phyloP scores from a whole-genome alignment of 176 grass and related monocot genomes.

The Echinochloa phyllopogon region DNA sequence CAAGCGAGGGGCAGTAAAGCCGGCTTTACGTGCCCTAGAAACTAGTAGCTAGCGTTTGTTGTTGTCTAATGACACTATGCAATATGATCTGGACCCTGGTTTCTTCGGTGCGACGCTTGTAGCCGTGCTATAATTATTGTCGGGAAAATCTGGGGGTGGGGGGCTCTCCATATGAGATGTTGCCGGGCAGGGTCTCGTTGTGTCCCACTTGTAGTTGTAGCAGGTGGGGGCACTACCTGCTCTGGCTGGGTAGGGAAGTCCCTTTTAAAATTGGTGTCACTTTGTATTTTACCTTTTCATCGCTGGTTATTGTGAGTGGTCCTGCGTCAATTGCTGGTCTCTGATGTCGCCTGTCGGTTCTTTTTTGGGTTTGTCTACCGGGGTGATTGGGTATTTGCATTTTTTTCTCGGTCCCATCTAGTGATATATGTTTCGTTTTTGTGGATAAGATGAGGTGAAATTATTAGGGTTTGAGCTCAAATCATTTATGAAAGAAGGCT shows the following conservation, averaged over 20 bases:
- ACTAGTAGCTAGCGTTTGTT: constrained; percentile 50
- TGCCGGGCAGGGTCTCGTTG: not conserved
- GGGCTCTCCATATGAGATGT: constrained; percentile 30
- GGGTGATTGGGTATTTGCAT: not conserved
- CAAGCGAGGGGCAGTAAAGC: constrained; percentile 54
- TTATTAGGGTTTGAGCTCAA: too few relatives aligned
- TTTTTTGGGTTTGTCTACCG: not conserved
- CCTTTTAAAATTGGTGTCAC: constrained; percentile 31
- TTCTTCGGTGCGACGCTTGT: constrained; percentile 33
- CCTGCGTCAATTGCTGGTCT: constrained; percentile 25
- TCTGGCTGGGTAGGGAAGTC: constrained; percentile 11
- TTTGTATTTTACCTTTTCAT: constrained; percentile 40
- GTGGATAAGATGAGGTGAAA: not conserved
- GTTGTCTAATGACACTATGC: constrained; percentile 50
- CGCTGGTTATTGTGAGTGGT: constrained; percentile 23
- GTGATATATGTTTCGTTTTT: not conserved
- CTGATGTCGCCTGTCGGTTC: not conserved
- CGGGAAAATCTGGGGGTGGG: constrained; percentile 37
- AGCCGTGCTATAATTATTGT: constrained; percentile 47
- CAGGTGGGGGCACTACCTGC: not conserved
- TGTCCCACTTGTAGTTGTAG: not conserved
- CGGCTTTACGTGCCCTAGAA: constrained; percentile 47
- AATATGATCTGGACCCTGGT: constrained; percentile 53
- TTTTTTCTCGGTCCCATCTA: not conserved
- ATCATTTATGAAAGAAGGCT: too few relatives aligned